These are phyloP conservation scores for Nectriaceae sp. DNA, from an alignment of 2,329 filamentous ascomycete species.

Conservation along the genomic window DNA sequence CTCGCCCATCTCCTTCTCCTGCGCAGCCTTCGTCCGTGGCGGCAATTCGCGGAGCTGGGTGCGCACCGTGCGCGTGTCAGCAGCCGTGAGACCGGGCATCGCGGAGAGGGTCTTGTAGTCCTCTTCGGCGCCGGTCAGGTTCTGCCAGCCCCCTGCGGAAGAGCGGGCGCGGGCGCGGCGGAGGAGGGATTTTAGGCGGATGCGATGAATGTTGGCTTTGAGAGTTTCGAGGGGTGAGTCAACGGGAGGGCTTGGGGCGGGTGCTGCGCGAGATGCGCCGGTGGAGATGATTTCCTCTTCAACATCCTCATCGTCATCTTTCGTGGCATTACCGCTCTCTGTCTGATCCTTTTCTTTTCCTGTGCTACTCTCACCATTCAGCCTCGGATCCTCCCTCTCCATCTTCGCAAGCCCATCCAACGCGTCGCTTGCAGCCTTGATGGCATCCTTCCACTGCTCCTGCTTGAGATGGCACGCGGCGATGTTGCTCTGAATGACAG, in stretches of 20 bases:
- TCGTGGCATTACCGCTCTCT: conserved; percentile 45
- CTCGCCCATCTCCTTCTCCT: conserved; percentile 86
- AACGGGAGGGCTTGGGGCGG: conserved; percentile 26
- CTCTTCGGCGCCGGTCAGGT: conserved; percentile 73
- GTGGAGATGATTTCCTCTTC: conserved; percentile 63
- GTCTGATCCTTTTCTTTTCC: conserved; percentile 34
- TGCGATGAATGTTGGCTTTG: conserved; percentile 68
- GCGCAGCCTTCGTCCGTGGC: conserved; percentile 70
- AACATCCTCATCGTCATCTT: conserved; percentile 47
- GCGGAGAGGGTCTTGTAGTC: conserved; percentile 73
- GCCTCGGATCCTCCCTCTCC: conserved; percentile 39
- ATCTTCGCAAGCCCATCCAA: conserved; percentile 72
- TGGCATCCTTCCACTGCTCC: conserved; percentile 80
- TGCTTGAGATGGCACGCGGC: conserved; percentile 86
- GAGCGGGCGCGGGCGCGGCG: conserved; percentile 73
- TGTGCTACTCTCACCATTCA: conserved; percentile 21
- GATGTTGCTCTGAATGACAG: conserved; percentile 86
- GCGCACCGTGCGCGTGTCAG: conserved; percentile 69
- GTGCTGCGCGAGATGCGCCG: conserved; percentile 54
- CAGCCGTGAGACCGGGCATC: conserved; percentile 57
- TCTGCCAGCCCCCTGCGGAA: conserved; percentile 76
- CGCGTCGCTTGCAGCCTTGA: conserved; percentile 71
- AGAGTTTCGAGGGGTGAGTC: conserved; percentile 22
- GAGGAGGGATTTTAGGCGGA: conserved; percentile 81
- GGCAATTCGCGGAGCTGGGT: conserved; percentile 68